A percentile compares a stretch with the other conserved stretches of the same genome.
phyloP scores from a whole-genome alignment of 1,284 basidiomycete species.

The Kalmanozyma brasiliensis region DNA sequence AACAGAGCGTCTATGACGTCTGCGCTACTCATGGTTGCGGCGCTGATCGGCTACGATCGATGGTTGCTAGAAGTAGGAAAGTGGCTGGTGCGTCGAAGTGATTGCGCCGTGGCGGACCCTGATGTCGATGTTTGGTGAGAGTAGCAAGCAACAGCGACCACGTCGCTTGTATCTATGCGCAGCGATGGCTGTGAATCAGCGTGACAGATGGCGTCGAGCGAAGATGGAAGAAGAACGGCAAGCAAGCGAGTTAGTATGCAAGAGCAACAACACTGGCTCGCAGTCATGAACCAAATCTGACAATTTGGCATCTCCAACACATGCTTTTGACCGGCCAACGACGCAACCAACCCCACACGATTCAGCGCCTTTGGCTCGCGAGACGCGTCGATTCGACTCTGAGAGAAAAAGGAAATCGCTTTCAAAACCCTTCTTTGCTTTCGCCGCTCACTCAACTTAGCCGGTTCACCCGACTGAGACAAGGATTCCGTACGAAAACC shows the following conservation, averaged over 20 bases:
- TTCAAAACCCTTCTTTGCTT: not conserved
- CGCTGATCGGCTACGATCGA: not conserved
- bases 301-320: not conserved
- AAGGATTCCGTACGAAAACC: conserved; percentile 25
- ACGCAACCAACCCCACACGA: conserved; percentile 31
- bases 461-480: conserved; percentile 23
- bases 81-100: not conserved
- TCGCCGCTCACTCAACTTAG: conserved; percentile 11
- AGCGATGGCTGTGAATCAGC: too few relatives aligned
- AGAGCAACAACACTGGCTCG: too few relatives aligned
- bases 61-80: not conserved
- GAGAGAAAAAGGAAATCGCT: too few relatives aligned
- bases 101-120: too few relatives aligned
- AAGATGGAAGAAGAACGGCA: not conserved
- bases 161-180: too few relatives aligned
- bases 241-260: not conserved
- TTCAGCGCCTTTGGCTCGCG: not conserved
- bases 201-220: too few relatives aligned
- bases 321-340: not conserved
- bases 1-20: conserved; percentile 74
- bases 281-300: not conserved
- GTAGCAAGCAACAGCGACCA: not conserved
- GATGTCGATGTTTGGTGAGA: not conserved
- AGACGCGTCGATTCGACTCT: conserved; percentile 19
- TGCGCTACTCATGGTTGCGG: conserved; percentile 61